phyloP scores from a whole-genome alignment of 306 rosid species.

The Quercus gilva region DNA sequence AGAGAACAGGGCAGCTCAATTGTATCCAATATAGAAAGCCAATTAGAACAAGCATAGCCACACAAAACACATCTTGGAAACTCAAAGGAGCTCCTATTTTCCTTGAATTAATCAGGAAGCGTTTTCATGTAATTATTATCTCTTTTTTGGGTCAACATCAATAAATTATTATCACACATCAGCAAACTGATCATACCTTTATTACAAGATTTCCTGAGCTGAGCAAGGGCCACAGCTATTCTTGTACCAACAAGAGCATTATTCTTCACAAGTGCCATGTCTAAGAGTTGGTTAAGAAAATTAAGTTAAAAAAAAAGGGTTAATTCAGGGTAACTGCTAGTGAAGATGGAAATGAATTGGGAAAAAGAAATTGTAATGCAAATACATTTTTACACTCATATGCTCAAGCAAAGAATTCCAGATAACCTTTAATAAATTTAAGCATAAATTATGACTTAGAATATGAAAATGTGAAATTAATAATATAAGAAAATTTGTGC shows the following conservation, averaged over 20 bases:
- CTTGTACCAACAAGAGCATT: conserved; percentile 76
- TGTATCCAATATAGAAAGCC: background rate
- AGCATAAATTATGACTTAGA: background rate
- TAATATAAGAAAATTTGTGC: background rate
- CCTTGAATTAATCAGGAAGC: background rate
- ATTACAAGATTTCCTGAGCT: conserved; percentile 36
- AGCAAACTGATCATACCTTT: conserved; percentile 25
- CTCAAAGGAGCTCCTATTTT: background rate
- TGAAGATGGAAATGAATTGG: background rate
- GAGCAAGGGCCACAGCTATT: conserved; percentile 69
- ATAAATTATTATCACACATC: background rate
- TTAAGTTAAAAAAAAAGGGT: background rate
- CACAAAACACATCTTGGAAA: background rate
- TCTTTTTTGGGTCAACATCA: background rate
- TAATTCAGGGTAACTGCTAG: background rate
- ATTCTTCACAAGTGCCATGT: conserved; percentile 95
- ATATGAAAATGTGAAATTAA: background rate
- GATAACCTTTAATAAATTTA: background rate
- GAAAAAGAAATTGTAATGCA: background rate
- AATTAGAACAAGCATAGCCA: background rate
- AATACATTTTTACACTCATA: conserved; percentile 4
- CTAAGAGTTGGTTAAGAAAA: conserved; percentile 53
- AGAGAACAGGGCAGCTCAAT: background rate
- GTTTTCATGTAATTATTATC: background rate
- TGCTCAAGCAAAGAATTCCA: background rate